Evolutionary conservation across 177 flowering plant species (phyloP).

Genomic region (Telopea speciosissima): DNA sequence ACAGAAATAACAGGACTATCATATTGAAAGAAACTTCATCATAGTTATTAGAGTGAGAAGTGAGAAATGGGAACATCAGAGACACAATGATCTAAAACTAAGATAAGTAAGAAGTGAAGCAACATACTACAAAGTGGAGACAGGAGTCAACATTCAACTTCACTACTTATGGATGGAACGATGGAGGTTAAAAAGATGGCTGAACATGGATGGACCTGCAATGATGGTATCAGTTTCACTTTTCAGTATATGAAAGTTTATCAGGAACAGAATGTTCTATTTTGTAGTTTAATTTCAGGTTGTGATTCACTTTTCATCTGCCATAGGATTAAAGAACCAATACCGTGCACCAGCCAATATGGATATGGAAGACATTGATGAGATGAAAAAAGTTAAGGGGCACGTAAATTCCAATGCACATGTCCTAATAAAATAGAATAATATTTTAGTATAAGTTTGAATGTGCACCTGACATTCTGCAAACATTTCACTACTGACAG

Average conservation of each 20-base stretch:
- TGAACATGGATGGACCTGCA: too few relatives aligned
- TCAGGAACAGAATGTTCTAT: neutral
- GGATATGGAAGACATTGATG: neutral
- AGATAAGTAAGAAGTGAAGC: too few relatives aligned
- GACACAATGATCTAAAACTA: too few relatives aligned
- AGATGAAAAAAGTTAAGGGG: too few relatives aligned
- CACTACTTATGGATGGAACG: too few relatives aligned
- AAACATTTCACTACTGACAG: slow-evolving; percentile 93
- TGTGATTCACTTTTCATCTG: neutral
- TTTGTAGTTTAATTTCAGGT: neutral
- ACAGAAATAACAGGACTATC: too few relatives aligned
- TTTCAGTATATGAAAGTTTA: neutral
- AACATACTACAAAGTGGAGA: too few relatives aligned
- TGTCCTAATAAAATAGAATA: neutral
- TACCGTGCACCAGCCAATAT: neutral
- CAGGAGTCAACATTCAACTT: too few relatives aligned
- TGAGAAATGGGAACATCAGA: too few relatives aligned
- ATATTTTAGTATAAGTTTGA: neutral
- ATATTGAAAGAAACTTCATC: too few relatives aligned
- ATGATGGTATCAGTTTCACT: neutral
- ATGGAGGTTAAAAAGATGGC: too few relatives aligned
- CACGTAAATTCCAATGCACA: neutral
- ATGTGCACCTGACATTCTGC: slow-evolving; percentile 82
- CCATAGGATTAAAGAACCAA: neutral
- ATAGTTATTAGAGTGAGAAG: too few relatives aligned